Evolutionary conservation across 2,329 filamentous ascomycete genomes (phyloP), one percentile per base, ranked within the genome.

Genomic region (Botryotinia convoluta): DNA sequence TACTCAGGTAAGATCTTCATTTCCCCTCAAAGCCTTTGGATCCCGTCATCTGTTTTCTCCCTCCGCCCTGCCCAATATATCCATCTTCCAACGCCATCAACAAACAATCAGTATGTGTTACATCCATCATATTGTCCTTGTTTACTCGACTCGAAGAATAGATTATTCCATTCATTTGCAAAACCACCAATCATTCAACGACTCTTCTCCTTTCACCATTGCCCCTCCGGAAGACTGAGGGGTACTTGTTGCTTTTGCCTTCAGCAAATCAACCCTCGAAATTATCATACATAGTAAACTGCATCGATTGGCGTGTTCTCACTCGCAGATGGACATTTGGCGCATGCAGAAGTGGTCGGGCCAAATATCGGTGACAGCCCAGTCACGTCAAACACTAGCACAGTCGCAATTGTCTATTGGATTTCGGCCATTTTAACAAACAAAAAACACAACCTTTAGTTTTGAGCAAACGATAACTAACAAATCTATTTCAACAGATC

Each of bases 221-320:
- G 73, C 78, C 78, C 77, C 78, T 79, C 78, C 65, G 63, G 45
- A 10, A n/a, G 29, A 74, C 67, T 74, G 79, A 80, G 79, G 79
- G 79, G 79, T 74, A 80, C 60, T 73, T 64, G 42, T 26, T 45
- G 44, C 16, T 69, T 71, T 71, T 48, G 35, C 35, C 59, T 51
- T 42, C 42, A 44, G 45, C 60, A 29, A 42, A 51, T 42, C 37
- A 35, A 44, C 44, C 45, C 35, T 64, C 12, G n/a, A 35, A 12
- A 44, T 35, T 8, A 44, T 48, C 45, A 64, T 18, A 54, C n/a
- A 32, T 29, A 29, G n/a, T 57, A 45, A 32, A 64, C 51, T 63
- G 57, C 42, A 71, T 64, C 42, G 44, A 64, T 64, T 64, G 69
- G 69, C 20, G 42, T 51, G 39, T 71, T n/a, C n/a, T 18, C 51